Percentiles rank a stretch among this genome's conserved stretches.
Evolutionary conservation across 805 yeast genomes (phyloP).

Genomic region (Ogataea saltuana): DNA sequence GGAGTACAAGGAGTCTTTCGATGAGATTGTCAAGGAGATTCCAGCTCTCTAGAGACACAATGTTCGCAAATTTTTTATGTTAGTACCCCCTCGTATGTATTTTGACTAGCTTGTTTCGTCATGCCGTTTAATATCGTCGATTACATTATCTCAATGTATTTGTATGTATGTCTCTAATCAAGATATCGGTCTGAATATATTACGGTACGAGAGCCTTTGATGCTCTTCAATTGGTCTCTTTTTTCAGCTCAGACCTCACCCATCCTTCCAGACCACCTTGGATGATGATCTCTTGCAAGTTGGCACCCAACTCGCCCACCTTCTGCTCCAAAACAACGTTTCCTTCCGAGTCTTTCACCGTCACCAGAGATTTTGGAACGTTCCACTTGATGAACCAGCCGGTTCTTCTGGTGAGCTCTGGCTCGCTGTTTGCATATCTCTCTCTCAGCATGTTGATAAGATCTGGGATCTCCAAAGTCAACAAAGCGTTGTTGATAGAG

Average conservation of each 20-base stretch:
- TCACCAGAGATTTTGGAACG: conserved; percentile 79
- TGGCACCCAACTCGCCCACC: conserved; percentile 94
- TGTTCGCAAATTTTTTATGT: conserved; percentile 1
- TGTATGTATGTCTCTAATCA: no score
- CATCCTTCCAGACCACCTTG: conserved; percentile 98
- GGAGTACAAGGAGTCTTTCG: conserved; percentile 89
- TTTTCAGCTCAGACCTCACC: conserved; percentile 74
- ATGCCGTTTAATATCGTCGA: conserved; percentile 1
- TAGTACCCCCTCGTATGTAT: no score
- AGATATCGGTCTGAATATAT: no score
- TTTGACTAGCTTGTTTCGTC: no score
- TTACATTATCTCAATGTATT: not conserved
- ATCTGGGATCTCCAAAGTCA: conserved; percentile 91
- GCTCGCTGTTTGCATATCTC: conserved; percentile 50
- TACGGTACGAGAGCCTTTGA: no score
- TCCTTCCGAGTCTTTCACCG: conserved; percentile 66
- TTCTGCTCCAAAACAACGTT: conserved; percentile 72
- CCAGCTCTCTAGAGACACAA: conserved; percentile 39
- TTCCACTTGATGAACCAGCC: conserved; percentile 95
- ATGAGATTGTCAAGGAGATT: conserved; percentile 93
- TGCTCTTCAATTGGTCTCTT: conserved; percentile 20
- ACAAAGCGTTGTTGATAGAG: conserved; percentile 91
- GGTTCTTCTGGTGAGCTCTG: conserved; percentile 89
- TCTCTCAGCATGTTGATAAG: conserved; percentile 76
- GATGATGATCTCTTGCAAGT: conserved; percentile 93